Evolutionary conservation across 371 early-diverging fungal species (phyloP).

Genomic region (Mucor irregularis): DNA sequence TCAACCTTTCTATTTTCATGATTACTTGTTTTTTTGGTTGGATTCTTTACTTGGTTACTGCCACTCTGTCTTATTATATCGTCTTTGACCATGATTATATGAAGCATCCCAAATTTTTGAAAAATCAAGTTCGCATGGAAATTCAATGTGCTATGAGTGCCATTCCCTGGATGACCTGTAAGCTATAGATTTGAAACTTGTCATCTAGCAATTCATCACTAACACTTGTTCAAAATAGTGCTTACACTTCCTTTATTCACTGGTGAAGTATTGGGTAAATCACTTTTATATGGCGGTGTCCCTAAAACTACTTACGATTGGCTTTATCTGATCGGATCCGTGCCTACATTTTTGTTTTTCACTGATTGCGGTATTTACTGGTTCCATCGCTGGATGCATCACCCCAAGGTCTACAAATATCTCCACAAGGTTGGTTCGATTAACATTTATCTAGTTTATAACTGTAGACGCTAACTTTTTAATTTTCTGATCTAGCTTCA

Average conservation of each 20-base stretch:
- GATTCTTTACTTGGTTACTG: constrained; percentile 78
- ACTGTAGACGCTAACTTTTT: not conserved
- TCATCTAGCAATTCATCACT: not conserved
- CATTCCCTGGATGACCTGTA: constrained; percentile 75
- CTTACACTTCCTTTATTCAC: constrained; percentile 90
- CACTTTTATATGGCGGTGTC: constrained; percentile 65
- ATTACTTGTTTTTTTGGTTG: constrained; percentile 73
- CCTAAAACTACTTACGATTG: constrained; percentile 44
- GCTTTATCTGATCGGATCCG: constrained; percentile 64
- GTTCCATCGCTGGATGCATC: constrained; percentile 91
- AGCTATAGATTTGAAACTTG: too few relatives aligned
- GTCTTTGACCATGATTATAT: constrained; percentile 87
- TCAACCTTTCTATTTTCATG: constrained; percentile 67
- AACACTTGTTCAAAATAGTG: constrained; percentile 25
- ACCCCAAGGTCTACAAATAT: constrained; percentile 81
- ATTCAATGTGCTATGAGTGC: constrained; percentile 77
- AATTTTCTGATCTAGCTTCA: constrained; percentile 35
- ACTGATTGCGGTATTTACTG: constrained; percentile 95
- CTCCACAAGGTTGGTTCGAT: constrained; percentile 70
- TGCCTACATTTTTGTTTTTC: constrained; percentile 80
- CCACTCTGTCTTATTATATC: constrained; percentile 74
- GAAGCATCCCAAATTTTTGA: constrained; percentile 91
- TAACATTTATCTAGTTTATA: too few relatives aligned
- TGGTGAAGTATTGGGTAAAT: constrained; percentile 88
- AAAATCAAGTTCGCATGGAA: constrained; percentile 86